Conservation (phyloP, 2,329 filamentous ascomycete species). For the Ramularia collo-cygni region DNA sequence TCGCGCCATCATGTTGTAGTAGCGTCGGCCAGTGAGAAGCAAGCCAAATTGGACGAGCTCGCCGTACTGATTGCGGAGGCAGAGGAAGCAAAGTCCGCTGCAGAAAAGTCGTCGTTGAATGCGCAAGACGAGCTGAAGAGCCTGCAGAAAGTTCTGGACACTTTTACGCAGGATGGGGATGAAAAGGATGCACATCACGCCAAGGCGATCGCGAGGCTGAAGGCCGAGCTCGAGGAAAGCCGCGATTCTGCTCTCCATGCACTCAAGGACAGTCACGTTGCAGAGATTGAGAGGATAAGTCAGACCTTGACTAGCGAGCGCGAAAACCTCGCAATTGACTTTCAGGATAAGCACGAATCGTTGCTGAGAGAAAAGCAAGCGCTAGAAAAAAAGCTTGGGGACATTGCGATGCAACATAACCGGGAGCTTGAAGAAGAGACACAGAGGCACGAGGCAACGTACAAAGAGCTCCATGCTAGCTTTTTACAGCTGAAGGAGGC, state of each 20-base stretch:
- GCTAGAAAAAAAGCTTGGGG: conserved; percentile 13
- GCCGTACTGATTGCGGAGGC: conserved; percentile 4
- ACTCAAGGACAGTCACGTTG: conserved; percentile 6
- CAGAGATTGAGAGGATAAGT: conserved; percentile 4
- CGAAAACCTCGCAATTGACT: no score
- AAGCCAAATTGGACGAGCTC: conserved; percentile 19
- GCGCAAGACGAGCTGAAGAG: conserved; percentile 5
- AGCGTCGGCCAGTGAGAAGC: no score
- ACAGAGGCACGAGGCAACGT: conserved; percentile 18
- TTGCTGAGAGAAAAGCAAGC: conserved; percentile 9
- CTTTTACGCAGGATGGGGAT: conserved; percentile 13
- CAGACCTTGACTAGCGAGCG: conserved; percentile 3
- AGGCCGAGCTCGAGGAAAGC: conserved; percentile 4
- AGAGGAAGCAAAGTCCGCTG: conserved; percentile 1
- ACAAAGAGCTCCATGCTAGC: conserved; percentile 14
- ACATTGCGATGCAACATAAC: conserved; percentile 17
- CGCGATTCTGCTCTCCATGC: conserved; percentile 2
- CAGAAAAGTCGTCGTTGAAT: conserved; percentile 5
- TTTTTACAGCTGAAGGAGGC: conserved; percentile 15
- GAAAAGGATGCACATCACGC: conserved; percentile 15
- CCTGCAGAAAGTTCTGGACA: conserved; percentile 19
- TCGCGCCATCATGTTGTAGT: no score
- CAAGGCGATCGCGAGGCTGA: conserved; percentile 8
- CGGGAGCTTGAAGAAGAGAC: conserved; percentile 21
- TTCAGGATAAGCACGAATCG: conserved; percentile 3